phyloP scores from a whole-genome alignment of 1,284 basidiomycete genomes.

The Albatrellus sp. region DNA sequence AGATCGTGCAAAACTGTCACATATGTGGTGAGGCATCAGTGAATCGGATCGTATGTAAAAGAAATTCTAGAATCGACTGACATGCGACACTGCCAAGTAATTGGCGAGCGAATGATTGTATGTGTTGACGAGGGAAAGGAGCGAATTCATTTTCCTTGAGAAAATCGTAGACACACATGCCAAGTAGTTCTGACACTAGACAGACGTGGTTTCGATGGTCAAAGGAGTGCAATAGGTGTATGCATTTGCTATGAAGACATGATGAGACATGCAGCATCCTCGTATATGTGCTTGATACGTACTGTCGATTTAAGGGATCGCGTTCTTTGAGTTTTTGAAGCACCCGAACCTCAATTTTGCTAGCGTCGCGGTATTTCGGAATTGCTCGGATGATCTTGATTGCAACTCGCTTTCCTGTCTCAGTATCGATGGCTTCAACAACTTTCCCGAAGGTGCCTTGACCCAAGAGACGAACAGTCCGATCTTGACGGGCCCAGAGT shows the following conservation, averaged over 20 bases:
- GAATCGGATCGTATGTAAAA: neutral
- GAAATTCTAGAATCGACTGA: conserved; percentile 29
- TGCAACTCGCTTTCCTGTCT: conserved; percentile 73
- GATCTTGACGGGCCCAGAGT: conserved; percentile 34
- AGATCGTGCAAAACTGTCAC: conserved; percentile 81
- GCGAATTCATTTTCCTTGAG: conserved; percentile 96
- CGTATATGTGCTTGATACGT: conserved; percentile 22
- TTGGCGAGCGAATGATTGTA: conserved; percentile 91
- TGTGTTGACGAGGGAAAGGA: conserved; percentile 92
- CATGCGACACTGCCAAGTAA: conserved; percentile 90
- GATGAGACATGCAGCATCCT: conserved; percentile 9
- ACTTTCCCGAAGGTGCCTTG: conserved; percentile 99
- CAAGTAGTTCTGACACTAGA: conserved; percentile 90
- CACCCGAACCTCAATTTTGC: conserved; percentile 96
- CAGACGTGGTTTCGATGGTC: conserved; percentile 98
- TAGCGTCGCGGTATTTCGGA: conserved; percentile 95
- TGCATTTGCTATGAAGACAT: conserved; percentile 73
- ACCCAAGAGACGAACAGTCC: conserved; percentile 81
- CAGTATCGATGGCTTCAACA: conserved; percentile 83
- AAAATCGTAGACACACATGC: conserved; percentile 98
- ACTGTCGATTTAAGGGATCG: conserved; percentile 87
- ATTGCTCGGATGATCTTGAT: conserved; percentile 99
- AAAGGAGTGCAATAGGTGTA: conserved; percentile 91
- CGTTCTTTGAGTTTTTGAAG: conserved; percentile 84
- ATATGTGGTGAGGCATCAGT: too few species aligned